A percentile compares a stretch with the other conserved stretches of the same genome.
These are phyloP conservation scores for Rosa multiflora DNA, from an alignment of 306 rosid species.

Conservation along the genomic window DNA sequence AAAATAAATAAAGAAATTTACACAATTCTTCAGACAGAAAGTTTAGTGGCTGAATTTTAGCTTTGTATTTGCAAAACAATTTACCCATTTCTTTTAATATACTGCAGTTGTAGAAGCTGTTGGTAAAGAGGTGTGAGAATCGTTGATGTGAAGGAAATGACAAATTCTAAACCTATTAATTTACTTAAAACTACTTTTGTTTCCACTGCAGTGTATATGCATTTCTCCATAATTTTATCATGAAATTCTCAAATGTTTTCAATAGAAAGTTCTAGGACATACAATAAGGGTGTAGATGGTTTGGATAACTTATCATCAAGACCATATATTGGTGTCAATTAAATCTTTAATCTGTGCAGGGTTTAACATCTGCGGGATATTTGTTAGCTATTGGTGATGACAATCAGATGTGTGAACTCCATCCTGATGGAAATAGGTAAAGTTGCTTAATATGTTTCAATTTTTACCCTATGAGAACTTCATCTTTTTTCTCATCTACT, in stretches of 20 bases:
- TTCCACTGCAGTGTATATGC: background rate
- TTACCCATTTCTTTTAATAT: background rate
- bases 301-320: background rate
- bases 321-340: background rate
- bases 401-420: slow-evolving; percentile 85
- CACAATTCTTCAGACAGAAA: background rate
- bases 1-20: background rate
- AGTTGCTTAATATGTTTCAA: background rate
- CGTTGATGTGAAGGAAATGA: background rate
- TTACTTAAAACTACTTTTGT: background rate
- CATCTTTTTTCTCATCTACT: background rate
- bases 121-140: background rate
- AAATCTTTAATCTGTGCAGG: slow-evolving; percentile 39
- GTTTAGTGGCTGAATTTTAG: background rate
- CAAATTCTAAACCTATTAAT: background rate
- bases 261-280: background rate
- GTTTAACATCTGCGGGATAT: slow-evolving; percentile 66
- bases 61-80: no score
- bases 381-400: slow-evolving; percentile 81
- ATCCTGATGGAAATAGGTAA: slow-evolving; percentile 95
- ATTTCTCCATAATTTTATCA: background rate
- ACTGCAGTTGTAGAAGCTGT: background rate
- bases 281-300: background rate
- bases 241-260: background rate
- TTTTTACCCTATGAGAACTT: background rate